These are phyloP conservation scores for Glebionis coronaria DNA, from an alignment of 129 eudicot species.

Conservation along the genomic window DNA sequence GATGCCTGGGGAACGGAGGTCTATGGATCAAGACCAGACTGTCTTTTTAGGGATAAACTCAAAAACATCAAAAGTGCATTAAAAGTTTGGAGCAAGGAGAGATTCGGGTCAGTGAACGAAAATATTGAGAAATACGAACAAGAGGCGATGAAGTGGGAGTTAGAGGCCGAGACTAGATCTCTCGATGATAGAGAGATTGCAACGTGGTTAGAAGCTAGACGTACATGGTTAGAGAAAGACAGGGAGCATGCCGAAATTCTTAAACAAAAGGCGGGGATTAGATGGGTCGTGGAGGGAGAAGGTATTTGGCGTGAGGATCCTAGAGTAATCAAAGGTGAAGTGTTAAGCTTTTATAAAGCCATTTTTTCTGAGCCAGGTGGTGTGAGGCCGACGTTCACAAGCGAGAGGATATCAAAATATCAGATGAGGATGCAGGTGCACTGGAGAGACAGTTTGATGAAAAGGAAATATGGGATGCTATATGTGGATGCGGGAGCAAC, in stretches of 20 bases:
- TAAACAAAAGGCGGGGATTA: neutral
- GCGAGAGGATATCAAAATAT: neutral
- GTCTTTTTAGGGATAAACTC: neutral
- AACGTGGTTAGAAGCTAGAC: neutral
- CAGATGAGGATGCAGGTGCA: neutral
- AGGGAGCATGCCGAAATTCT: neutral
- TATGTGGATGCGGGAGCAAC: neutral
- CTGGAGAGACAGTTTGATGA: neutral
- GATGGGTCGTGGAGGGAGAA: neutral
- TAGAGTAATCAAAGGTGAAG: neutral
- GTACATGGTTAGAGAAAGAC: neutral
- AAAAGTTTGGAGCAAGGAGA: neutral
- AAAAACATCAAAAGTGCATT: neutral
- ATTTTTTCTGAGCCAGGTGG: neutral
- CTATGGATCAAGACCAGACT: neutral
- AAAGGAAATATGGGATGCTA: neutral
- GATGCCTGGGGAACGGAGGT: neutral
- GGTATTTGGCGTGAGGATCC: neutral
- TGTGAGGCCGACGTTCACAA: neutral
- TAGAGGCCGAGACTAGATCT: neutral
- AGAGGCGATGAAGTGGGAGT: neutral
- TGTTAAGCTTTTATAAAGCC: neutral
- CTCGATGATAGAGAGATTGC: neutral
- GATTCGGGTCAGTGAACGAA: no score
- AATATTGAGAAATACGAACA: no score